Evolutionary conservation across 179 eudicot genomes (phyloP).

Genomic region (Silene coronaria): DNA sequence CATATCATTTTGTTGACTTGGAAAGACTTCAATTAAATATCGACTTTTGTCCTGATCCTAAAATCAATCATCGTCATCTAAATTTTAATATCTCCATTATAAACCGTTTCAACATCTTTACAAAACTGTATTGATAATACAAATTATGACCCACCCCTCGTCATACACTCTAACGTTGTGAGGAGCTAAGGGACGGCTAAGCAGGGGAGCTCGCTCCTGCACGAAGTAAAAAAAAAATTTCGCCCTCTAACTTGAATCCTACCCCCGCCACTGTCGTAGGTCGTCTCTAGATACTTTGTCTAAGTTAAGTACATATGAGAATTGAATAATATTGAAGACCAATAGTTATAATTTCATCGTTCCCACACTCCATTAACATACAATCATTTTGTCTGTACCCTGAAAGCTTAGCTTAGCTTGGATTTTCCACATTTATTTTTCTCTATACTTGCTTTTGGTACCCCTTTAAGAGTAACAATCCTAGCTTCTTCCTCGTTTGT

Average conservation of each 20-base stretch:
- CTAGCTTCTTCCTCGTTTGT: slow-evolving; percentile 5
- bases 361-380: slow-evolving; percentile 19
- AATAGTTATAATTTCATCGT: slow-evolving; percentile 8
- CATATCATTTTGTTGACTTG: slow-evolving; percentile 5
- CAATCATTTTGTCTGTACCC: slow-evolving; percentile 25
- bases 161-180: too few relatives aligned
- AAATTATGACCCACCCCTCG: too few relatives aligned
- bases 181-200: too few relatives aligned
- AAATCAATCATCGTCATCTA: neutral
- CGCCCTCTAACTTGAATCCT: too few relatives aligned
- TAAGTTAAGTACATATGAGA: neutral
- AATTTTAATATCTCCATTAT: neutral
- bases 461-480: slow-evolving; percentile 19
- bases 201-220: too few relatives aligned
- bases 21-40: neutral
- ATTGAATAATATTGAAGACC: slow-evolving; percentile 7
- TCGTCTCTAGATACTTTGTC: too few relatives aligned
- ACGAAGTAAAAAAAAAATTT: too few relatives aligned
- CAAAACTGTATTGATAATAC: too few relatives aligned
- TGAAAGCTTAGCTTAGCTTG: slow-evolving; percentile 22
- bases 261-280: too few relatives aligned
- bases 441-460: slow-evolving; percentile 12
- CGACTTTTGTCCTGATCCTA: neutral
- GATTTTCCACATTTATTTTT: slow-evolving; percentile 14
- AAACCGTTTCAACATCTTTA: too few relatives aligned